Conservation (phyloP, 192 early-diverging fungal species). For the Podila horticola region DNA sequence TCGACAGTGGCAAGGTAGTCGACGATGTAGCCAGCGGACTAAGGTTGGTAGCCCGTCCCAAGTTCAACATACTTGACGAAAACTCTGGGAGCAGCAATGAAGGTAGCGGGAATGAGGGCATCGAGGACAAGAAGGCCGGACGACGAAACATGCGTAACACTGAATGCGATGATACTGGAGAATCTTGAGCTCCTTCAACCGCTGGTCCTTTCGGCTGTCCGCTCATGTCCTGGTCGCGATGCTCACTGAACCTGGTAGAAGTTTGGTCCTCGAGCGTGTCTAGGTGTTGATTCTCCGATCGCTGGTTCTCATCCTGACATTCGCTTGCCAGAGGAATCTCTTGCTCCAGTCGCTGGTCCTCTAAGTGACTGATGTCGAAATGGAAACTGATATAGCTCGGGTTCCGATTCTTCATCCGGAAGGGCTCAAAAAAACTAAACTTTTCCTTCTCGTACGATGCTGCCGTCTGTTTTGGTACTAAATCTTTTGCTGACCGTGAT, state of each 20-base stretch:
- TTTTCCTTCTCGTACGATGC: not conserved
- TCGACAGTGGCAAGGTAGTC: too few relatives aligned
- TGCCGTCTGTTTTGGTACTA: not conserved
- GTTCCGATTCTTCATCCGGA: not conserved
- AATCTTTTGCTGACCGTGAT: not conserved
- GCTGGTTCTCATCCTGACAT: not conserved
- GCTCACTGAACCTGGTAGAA: too few relatives aligned
- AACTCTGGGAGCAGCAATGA: not conserved
- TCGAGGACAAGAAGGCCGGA: not conserved
- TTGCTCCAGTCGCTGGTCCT: not conserved
- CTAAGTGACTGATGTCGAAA: constrained; percentile 10
- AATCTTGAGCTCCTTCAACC: not conserved
- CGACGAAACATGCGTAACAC: not conserved
- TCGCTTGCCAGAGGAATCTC: not conserved
- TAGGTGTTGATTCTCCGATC: not conserved
- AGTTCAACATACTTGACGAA: not conserved
- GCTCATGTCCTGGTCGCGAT: too few relatives aligned
- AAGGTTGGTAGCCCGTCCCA: not conserved
- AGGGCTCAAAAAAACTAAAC: not conserved
- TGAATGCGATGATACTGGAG: not conserved
- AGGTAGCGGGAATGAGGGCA: not conserved
- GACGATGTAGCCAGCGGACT: too few relatives aligned
- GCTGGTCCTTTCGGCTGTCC: too few relatives aligned
- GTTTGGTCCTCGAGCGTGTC: not conserved
- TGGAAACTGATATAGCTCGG: constrained; percentile 14